Percentiles rank a stretch among this genome's conserved stretches.
phyloP scores from a whole-genome alignment of 2,329 filamentous ascomycete species.

The Blastomyces parvus region DNA sequence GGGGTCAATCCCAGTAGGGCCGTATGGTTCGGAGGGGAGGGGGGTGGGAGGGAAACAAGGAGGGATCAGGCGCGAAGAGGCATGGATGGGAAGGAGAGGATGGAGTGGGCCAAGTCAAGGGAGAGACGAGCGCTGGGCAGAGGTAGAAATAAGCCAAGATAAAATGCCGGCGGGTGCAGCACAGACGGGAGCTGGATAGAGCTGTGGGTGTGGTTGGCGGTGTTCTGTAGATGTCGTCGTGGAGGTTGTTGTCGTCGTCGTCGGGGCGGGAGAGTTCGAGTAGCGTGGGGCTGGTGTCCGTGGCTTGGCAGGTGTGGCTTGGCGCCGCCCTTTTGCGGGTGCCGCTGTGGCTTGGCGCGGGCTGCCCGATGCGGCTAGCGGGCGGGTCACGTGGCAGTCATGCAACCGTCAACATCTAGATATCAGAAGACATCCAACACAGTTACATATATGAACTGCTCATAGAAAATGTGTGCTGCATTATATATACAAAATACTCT shows the following conservation, averaged over 20 bases:
- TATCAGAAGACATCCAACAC: too few species aligned
- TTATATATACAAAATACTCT: too few species aligned
- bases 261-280: too few species aligned
- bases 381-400: neutral
- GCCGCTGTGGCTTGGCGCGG: neutral
- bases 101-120: neutral
- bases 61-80: neutral
- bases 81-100: neutral
- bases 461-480: too few species aligned
- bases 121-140: neutral
- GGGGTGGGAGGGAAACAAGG: neutral
- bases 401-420: too few species aligned
- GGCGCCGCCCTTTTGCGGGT: too few species aligned
- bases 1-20: slow-evolving; percentile 5
- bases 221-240: neutral
- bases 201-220: neutral
- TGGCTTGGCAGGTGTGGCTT: too few species aligned
- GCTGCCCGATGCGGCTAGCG: neutral
- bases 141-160: neutral
- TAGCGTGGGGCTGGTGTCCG: too few species aligned
- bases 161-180: neutral
- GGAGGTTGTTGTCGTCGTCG: neutral
- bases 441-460: too few species aligned
- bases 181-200: neutral
- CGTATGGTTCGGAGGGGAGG: neutral